Conservation (phyloP, 805 yeast species). For the Pichia scutulata region DNA sequence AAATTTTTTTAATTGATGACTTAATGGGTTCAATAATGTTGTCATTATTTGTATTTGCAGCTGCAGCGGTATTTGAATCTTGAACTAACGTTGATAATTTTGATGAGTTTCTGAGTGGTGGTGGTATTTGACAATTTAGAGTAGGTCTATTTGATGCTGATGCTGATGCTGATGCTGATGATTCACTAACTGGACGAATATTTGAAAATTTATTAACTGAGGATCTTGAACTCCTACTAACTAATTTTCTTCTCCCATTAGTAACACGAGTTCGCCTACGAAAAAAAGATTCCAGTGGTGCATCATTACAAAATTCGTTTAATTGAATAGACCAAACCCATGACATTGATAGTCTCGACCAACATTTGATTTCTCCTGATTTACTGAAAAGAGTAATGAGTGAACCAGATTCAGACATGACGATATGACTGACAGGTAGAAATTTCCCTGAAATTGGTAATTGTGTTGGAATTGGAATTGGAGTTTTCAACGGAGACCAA, state of each 20-base stretch:
- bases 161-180: too few relatives aligned
- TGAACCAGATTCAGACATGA: conserved; percentile 52
- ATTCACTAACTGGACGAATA: neutral
- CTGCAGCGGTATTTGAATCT: neutral
- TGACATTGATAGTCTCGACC: conserved; percentile 45
- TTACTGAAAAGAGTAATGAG: conserved; percentile 48
- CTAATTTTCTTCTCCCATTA: conserved; percentile 26
- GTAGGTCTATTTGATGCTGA: neutral
- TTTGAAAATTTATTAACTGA: neutral
- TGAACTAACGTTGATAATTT: neutral
- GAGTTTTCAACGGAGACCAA: conserved; percentile 62
- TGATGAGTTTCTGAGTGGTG: neutral
- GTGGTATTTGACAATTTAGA: neutral
- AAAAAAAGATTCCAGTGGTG: conserved; percentile 52
- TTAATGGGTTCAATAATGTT: neutral
- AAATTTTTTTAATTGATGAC: neutral
- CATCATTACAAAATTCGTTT: conserved; percentile 30
- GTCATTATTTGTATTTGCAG: neutral
- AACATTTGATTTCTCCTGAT: conserved; percentile 49
- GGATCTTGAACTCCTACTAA: conserved; percentile 13
- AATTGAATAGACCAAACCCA: conserved; percentile 50
- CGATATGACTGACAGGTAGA: conserved; percentile 57
- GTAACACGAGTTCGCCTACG: conserved; percentile 43
- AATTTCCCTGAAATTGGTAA: conserved; percentile 36
- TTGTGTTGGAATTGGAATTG: conserved; percentile 38